phyloP scores from a whole-genome alignment of 495 filamentous ascomycete species.

The Podospora australis region DNA sequence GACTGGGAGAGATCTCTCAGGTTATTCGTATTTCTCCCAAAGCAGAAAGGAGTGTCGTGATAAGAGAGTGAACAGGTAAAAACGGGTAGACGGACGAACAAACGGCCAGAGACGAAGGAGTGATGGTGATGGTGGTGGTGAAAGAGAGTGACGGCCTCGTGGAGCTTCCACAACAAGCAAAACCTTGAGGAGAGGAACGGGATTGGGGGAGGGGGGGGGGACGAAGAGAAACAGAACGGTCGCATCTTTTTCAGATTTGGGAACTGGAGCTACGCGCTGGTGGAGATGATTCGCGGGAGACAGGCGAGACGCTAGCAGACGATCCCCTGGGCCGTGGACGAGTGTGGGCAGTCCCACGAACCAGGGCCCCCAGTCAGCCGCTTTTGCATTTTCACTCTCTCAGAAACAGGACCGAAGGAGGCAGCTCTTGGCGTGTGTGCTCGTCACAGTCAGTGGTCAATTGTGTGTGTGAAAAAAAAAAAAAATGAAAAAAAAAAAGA shows the following conservation, averaged over 20 bases:
- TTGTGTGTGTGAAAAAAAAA: too few relatives aligned
- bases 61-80: background rate
- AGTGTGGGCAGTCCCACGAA: background rate
- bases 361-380: slow-evolving; percentile 1
- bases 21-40: too few relatives aligned
- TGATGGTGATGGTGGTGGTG: too few relatives aligned
- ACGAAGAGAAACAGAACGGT: slow-evolving; percentile 3
- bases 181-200: background rate
- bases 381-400: background rate
- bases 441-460: too few relatives aligned
- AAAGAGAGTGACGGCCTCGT: background rate
- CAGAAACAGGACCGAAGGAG: background rate
- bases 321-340: too few relatives aligned
- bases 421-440: background rate
- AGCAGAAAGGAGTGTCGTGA: background rate
- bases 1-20: background rate
- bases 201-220: background rate
- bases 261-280: slow-evolving; percentile 10
- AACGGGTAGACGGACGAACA: background rate
- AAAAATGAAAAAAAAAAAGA: background rate
- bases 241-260: slow-evolving; percentile 9
- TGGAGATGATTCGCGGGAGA: slow-evolving; percentile 17
- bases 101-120: background rate
- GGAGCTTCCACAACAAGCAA: background rate
- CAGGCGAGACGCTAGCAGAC: background rate